These are phyloP conservation scores for Jamesozyma jinghongensis DNA, from an alignment of 805 yeast species.

Conservation along the genomic window DNA sequence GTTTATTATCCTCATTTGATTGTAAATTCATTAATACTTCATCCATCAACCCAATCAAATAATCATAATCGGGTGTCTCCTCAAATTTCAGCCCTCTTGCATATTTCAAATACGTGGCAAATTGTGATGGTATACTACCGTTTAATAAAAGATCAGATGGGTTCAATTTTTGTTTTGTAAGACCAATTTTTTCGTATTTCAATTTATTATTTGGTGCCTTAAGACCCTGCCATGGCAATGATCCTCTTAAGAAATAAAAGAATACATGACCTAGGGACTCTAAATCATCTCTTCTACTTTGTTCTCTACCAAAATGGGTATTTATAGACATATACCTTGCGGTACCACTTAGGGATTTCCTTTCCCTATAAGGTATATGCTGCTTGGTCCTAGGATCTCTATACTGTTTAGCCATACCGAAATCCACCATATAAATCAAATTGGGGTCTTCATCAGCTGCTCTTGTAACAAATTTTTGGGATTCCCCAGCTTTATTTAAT, in stretches of 20 bases:
- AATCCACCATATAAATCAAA: constrained; percentile 82
- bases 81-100: constrained; percentile 66
- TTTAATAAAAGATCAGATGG: constrained; percentile 50
- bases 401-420: constrained; percentile 98
- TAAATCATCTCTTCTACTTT: constrained; percentile 90
- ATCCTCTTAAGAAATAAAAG: constrained; percentile 88
- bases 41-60: constrained; percentile 52
- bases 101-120: constrained; percentile 62
- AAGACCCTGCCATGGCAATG: constrained; percentile 97
- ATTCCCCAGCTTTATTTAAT: constrained; percentile 63
- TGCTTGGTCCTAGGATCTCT: constrained; percentile 93
- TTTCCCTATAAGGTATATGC: constrained; percentile 95
- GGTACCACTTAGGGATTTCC: constrained; percentile 91
- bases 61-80: constrained; percentile 71
- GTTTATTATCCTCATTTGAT: constrained; percentile 43
- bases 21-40: constrained; percentile 50
- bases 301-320: constrained; percentile 96
- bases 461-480: constrained; percentile 18
- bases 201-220: constrained; percentile 97
- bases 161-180: constrained; percentile 63
- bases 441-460: constrained; percentile 47
- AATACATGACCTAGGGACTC: constrained; percentile 96
- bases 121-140: constrained; percentile 54
- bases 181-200: constrained; percentile 84
- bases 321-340: constrained; percentile 98